Percentiles rank a stretch among this genome's conserved stretches.
Conservation (phyloP, 139 green algal genomes). For the Tetraselmis chui region DNA sequence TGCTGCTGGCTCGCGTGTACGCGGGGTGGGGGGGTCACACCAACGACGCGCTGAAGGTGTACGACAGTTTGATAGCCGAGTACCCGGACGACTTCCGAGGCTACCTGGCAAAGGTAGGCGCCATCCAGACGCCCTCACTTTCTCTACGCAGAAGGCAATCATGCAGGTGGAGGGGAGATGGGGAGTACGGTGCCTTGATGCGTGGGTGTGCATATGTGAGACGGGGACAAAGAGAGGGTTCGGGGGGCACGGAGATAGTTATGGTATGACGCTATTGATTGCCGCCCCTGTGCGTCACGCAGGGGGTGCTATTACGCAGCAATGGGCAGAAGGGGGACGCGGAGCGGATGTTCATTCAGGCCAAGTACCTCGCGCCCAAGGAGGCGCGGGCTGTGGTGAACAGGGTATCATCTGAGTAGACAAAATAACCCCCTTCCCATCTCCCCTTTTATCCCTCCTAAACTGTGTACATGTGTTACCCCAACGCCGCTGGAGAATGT, state of each 20-base stretch:
- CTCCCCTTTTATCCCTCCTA: too few species aligned
- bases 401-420: not conserved
- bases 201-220: too few species aligned
- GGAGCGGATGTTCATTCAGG: constrained; percentile 5
- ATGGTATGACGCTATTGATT: too few species aligned
- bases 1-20: constrained; percentile 3
- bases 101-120: not conserved
- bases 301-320: not conserved
- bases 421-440: too few species aligned
- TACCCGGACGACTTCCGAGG: constrained; percentile 1
- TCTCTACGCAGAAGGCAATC: too few species aligned
- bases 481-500: too few species aligned
- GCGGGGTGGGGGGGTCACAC: not conserved
- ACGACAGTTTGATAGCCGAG: constrained; percentile 4
- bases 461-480: too few species aligned
- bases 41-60: not conserved
- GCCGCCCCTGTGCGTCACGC: not conserved
- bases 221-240: too few species aligned
- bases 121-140: too few species aligned
- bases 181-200: too few species aligned
- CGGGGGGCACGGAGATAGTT: too few species aligned
- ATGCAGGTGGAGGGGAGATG: too few species aligned
- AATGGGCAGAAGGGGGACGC: constrained; percentile 5
- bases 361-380: constrained; percentile 1
- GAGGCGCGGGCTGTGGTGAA: not conserved